Percentiles rank a stretch among this genome's conserved stretches.
Conservation (phyloP, 2,329 filamentous ascomycete species). For the Rhytidhysteron rufulum region DNA sequence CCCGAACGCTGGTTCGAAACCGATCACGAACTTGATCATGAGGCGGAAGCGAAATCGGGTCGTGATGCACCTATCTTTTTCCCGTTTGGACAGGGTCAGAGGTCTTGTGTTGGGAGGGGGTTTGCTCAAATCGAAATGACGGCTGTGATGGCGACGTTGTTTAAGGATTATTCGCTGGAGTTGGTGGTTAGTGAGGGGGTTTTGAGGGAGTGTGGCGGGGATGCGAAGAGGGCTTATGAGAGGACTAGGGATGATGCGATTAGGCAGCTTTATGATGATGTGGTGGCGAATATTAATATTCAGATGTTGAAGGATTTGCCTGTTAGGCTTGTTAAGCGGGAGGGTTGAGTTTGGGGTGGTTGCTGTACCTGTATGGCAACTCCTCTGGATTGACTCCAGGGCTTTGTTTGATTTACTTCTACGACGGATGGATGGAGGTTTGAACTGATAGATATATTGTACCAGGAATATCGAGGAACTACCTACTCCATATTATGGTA, state of each 20-base stretch:
- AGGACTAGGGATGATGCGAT: conserved; percentile 6
- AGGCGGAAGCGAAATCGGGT: too few relatives aligned
- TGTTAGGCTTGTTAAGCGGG: conserved; percentile 3
- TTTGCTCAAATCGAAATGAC: conserved; percentile 11
- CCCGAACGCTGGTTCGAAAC: conserved; percentile 6
- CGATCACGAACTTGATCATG: neutral
- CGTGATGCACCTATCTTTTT: too few relatives aligned
- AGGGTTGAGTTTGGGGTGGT: too few relatives aligned
- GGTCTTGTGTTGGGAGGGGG: conserved; percentile 9
- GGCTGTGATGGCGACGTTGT: conserved; percentile 7
- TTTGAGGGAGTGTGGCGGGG: neutral
- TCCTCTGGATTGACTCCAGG: too few relatives aligned
- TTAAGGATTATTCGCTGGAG: conserved; percentile 6
- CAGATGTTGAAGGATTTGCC: conserved; percentile 10
- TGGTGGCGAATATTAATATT: conserved; percentile 6
- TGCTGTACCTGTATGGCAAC: too few relatives aligned
- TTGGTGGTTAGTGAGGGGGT: conserved; percentile 4
- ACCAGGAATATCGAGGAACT: too few relatives aligned
- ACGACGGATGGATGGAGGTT: too few relatives aligned
- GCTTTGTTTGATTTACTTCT: too few relatives aligned
- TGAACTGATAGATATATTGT: too few relatives aligned
- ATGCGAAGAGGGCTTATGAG: conserved; percentile 3
- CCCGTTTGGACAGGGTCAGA: conserved; percentile 6
- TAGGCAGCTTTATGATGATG: conserved; percentile 7
- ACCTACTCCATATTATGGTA: too few relatives aligned